phyloP scores from a whole-genome alignment of 1,284 basidiomycete genomes.

The Laetiporus sulphureus region DNA sequence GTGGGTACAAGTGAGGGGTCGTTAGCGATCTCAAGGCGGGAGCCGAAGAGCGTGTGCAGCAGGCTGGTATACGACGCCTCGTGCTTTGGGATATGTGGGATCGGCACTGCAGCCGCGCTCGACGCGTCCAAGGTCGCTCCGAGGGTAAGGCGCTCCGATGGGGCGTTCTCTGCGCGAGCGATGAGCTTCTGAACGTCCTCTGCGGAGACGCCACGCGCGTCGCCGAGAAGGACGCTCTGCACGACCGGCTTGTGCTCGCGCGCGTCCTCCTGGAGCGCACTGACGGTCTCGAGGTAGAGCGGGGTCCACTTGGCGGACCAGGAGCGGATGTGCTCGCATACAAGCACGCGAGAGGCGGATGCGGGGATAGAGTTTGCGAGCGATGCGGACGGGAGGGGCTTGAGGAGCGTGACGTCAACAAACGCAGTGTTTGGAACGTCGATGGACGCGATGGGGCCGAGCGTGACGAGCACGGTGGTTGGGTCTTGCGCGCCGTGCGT shows the following conservation, averaged over 20 bases:
- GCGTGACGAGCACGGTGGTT: constrained; percentile 63
- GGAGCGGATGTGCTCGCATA: constrained; percentile 75
- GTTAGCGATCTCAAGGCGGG: constrained; percentile 85
- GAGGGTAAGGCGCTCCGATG: constrained; percentile 40
- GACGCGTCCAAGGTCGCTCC: constrained; percentile 27
- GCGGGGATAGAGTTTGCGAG: constrained; percentile 61
- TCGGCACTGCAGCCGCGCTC: constrained; percentile 12
- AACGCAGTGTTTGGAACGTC: constrained; percentile 57
- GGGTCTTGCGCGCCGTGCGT: constrained; percentile 44
- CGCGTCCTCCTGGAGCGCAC: constrained; percentile 62
- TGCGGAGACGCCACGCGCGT: constrained; percentile 35
- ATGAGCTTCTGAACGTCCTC: constrained; percentile 45
- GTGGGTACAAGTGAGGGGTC: constrained; percentile 66
- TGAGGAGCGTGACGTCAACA: constrained; percentile 66
- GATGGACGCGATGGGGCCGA: constrained; percentile 50
- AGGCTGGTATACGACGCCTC: constrained; percentile 91
- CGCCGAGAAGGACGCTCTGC: constrained; percentile 56
- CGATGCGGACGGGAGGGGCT: constrained; percentile 64
- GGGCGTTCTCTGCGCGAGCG: constrained; percentile 29
- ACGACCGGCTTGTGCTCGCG: constrained; percentile 44
- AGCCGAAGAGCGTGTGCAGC: constrained; percentile 75
- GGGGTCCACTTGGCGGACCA: constrained; percentile 87
- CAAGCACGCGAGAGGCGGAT: constrained; percentile 67
- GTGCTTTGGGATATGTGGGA: constrained; percentile 76
- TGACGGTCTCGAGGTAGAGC: constrained; percentile 79